Evolutionary conservation across 768 basidiomycete genomes (phyloP).

Genomic region (Russula earlei): DNA sequence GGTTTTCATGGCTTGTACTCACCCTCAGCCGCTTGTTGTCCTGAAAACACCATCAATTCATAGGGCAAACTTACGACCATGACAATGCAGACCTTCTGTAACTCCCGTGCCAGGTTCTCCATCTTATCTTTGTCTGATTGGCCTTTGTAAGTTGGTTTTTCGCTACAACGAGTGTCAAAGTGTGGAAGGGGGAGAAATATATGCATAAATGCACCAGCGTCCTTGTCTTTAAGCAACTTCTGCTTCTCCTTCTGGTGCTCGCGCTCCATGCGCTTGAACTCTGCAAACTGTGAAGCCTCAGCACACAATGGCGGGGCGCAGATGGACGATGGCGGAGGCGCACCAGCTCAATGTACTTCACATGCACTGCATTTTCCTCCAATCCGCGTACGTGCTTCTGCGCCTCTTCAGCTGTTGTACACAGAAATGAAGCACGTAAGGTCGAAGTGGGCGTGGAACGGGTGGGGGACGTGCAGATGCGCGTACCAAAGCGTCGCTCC

Average conservation of each 20-base stretch:
- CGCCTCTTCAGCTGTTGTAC: constrained; percentile 67
- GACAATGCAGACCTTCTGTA: constrained; percentile 60
- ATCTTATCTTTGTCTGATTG: constrained; percentile 81
- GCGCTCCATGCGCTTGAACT: constrained; percentile 76
- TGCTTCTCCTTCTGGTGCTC: constrained; percentile 90
- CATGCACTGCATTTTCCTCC: constrained; percentile 73
- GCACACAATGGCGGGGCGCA: background rate
- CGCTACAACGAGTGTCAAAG: constrained; percentile 31
- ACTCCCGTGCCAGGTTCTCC: constrained; percentile 80
- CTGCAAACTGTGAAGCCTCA: constrained; percentile 56
- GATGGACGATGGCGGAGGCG: constrained; percentile 22
- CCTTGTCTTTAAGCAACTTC: constrained; percentile 85
- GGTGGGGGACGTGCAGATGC: background rate
- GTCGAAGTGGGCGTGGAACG: constrained; percentile 3
- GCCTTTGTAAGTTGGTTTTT: constrained; percentile 81
- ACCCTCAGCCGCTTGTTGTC: constrained; percentile 87
- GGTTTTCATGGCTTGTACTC: constrained; percentile 23
- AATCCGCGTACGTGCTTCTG: constrained; percentile 77
- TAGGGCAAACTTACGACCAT: background rate
- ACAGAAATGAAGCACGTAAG: constrained; percentile 7
- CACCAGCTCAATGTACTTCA: constrained; percentile 85
- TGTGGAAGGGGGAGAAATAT: background rate
- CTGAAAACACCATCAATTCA: constrained; percentile 31
- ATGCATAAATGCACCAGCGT: constrained; percentile 48
- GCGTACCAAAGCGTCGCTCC: constrained; percentile 66